These are phyloP conservation scores for Metschnikowia santaceciliae DNA, from an alignment of 805 yeast species.

Conservation along the genomic window DNA sequence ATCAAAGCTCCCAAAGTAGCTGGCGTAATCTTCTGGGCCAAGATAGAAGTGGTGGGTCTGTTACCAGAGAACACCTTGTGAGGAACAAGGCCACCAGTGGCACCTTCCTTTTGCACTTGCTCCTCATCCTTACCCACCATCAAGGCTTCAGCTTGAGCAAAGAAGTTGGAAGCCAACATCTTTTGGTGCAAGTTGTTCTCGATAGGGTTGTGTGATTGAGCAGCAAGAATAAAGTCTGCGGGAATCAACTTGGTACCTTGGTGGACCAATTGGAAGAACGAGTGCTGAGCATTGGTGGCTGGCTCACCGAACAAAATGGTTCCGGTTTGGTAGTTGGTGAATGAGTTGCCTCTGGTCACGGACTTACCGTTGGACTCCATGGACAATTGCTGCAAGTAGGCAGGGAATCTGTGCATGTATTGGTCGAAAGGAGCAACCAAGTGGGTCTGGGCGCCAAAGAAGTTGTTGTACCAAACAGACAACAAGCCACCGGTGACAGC, in stretches of 20 bases:
- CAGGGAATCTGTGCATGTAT: constrained; percentile 98
- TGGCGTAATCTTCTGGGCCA: constrained; percentile 94
- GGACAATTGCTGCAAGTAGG: constrained; percentile 95
- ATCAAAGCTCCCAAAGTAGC: constrained; percentile 94
- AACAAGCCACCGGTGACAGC: constrained; percentile 91
- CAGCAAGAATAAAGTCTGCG: constrained; percentile 94
- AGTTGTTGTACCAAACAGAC: constrained; percentile 98
- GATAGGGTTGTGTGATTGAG: constrained; percentile 96
- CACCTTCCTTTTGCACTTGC: constrained; percentile 85
- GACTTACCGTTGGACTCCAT: constrained; percentile 99
- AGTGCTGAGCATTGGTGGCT: constrained; percentile 97
- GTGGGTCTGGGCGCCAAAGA: constrained; percentile 97
- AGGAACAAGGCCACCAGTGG: constrained; percentile 79
- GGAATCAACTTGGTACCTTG: constrained; percentile 98
- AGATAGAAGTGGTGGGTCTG: constrained; percentile 97
- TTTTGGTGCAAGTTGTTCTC: constrained; percentile 91
- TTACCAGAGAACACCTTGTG: constrained; percentile 97
- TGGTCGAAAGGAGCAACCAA: constrained; percentile 98
- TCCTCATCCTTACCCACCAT: constrained; percentile 91
- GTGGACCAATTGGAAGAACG: constrained; percentile 98
- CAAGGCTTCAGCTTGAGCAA: constrained; percentile 97
- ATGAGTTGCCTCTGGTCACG: constrained; percentile 87
- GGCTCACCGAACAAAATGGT: constrained; percentile 97
- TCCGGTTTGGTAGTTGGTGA: constrained; percentile 94
- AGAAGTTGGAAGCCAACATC: constrained; percentile 98